Evolutionary conservation across 208 protist species (phyloP), one percentile per base, ranked within the genome.

Genomic region (Crithidia expoeki): DNA sequence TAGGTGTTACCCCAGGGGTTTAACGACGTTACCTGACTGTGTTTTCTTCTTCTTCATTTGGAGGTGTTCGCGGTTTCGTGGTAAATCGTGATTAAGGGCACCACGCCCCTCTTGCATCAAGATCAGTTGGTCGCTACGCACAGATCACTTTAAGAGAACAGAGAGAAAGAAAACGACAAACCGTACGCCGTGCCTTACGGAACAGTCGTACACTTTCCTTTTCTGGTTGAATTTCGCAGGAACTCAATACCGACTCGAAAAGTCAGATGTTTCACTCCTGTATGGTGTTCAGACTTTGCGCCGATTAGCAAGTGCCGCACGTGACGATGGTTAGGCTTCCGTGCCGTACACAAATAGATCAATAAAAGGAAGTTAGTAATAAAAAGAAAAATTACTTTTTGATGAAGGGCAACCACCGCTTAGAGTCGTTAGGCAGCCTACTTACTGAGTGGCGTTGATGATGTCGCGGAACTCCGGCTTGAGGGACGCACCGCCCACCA

Each of bases 391-490:
- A 58, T 12, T 10, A 21, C 2, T 23, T 58, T 58, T 58, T 58
- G 52, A 58, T 58, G 25, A 38, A 19, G 52, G 52, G 30, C 6
- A 6, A 32, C 4, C 23, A 19, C 49, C 19, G 49, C 38, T 53
- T 53, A 32, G 23, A 32, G 49, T 53, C 49, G 25, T 53, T 32
- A n/a, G n/a, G 33, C 46, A n/a, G 14, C 3, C 10, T n/a, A 17
- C 53, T 47, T 69, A 79, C 50, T 57, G 51, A 60, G 90, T 95
- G 30, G 96, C 84, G 40, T 97, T 90, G 68, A 99, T 96, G 72
- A 99, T 99, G 16, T 94, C 57, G 36, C 87, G 64, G 81, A 99
- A 99, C 72, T 98, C 95, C 38, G 97, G 88, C 86, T 98, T 97
- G 10, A 99, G 88, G 27, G 96, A 98, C 7, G 98, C 98, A 74